Conservation (phyloP, 2,329 filamentous ascomycete genomes). For the Cyphellophora europaea region DNA sequence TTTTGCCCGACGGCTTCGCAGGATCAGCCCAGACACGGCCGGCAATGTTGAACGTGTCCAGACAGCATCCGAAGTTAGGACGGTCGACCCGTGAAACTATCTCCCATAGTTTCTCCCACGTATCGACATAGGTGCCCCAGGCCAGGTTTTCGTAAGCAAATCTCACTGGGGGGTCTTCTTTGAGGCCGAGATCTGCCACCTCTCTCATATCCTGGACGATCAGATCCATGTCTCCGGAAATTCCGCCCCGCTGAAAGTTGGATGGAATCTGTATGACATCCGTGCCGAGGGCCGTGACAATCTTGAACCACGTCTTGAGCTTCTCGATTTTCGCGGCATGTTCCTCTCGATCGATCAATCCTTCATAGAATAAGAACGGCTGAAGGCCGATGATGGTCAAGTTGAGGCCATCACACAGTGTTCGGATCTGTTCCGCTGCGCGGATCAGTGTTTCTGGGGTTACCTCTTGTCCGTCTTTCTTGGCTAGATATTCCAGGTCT, state of each 20-base stretch:
- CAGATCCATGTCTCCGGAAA: slow-evolving; percentile 42
- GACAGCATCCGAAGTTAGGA: slow-evolving; percentile 63
- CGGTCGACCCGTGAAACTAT: slow-evolving; percentile 55
- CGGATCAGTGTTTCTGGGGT: slow-evolving; percentile 38
- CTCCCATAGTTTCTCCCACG: slow-evolving; percentile 66
- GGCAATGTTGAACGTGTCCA: slow-evolving; percentile 72
- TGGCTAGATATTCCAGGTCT: slow-evolving; percentile 56
- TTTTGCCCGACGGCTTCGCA: slow-evolving; percentile 40
- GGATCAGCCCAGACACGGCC: slow-evolving; percentile 64
- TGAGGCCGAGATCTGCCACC: slow-evolving; percentile 54
- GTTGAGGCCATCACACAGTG: slow-evolving; percentile 26
- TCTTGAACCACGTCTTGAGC: slow-evolving; percentile 59
- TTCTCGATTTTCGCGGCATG: slow-evolving; percentile 49
- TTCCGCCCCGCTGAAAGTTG: slow-evolving; percentile 44
- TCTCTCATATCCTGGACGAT: slow-evolving; percentile 28
- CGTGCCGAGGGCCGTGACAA: slow-evolving; percentile 55
- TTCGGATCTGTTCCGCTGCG: slow-evolving; percentile 49
- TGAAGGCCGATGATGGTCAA: slow-evolving; percentile 39
- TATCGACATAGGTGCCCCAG: slow-evolving; percentile 61
- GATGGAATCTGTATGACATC: slow-evolving; percentile 66
- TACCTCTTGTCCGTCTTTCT: slow-evolving; percentile 2
- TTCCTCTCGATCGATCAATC: slow-evolving; percentile 53
- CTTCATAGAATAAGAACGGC: slow-evolving; percentile 70
- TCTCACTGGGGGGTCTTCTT: slow-evolving; percentile 47
- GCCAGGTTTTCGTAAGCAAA: slow-evolving; percentile 66